Base-by-base conservation (phyloP, 805 yeast genomes). In the Ogataea philodendri region DNA sequence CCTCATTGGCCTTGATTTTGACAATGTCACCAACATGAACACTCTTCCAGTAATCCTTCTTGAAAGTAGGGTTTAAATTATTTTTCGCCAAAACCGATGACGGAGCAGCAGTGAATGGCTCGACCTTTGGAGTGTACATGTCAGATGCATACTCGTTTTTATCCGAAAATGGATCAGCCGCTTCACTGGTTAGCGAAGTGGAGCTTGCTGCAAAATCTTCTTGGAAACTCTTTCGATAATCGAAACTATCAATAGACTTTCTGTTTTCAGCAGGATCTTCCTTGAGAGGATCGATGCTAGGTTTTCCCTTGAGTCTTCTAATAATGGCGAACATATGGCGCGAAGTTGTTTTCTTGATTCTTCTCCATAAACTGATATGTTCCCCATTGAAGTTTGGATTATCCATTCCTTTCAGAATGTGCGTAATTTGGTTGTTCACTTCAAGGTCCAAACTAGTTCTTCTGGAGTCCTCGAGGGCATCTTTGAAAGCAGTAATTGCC, bases 401-500 rank as follows among this genome's bases (percentile, higher is more conserved):
- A 20, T 60, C 61, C 26, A 75, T 51, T 32, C 81, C 76, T 32
- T 57, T 54, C 26, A 84, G 64, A 28, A 81, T 75, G 55, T 82
- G 87, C 0, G 88, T 81, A 21, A 68, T 63, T 32, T 83, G 84
- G 57, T 84, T 84, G 56, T 84, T 84, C 22, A 84, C 76, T 57
- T 84, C 87, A 55, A 81, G 60, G 60, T 84, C 94, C 25, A 78
- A 62, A 2, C 71, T 66, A 0, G 87, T 79, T 62, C 94, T 71
- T 57, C 87, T 67, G 7, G 85, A 82, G 58, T 84, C 94, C 59
- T 84, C 94, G 27, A 84, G 62, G 1, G 86, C 93, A 61, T 84
- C 94, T 50, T 82, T 82, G 40, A 81, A 66, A 0, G 87, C 89
- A 1, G 94, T 84, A 28, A 84, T 70, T 7, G 67, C 57, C 16